phyloP scores from a whole-genome alignment of 2,329 filamentous ascomycete species.

The Metarhizium guizhouense region DNA sequence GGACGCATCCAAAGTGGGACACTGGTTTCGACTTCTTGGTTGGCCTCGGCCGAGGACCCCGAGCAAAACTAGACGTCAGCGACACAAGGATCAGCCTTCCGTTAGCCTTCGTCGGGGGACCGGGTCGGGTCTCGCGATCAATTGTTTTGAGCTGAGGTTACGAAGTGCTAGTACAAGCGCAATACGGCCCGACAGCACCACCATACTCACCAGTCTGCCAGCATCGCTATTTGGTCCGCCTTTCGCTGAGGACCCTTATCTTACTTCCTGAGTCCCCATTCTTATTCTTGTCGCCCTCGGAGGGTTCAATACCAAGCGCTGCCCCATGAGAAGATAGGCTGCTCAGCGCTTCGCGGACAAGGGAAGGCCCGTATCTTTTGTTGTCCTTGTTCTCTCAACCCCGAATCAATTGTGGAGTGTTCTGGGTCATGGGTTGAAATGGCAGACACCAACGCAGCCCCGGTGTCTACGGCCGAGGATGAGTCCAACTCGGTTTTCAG shows the following conservation, averaged over 20 bases:
- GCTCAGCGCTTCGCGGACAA: background rate
- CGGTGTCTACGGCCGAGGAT: slow-evolving; percentile 23
- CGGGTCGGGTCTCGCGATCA: no score
- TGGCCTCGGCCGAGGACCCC: background rate
- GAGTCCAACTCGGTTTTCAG: slow-evolving; percentile 26
- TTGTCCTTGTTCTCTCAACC: background rate
- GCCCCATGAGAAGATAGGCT: background rate
- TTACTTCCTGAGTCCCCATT: background rate
- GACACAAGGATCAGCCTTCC: background rate
- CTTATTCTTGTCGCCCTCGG: background rate
- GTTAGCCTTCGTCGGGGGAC: background rate
- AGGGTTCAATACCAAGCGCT: background rate
- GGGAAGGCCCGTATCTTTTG: background rate
- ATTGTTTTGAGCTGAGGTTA: background rate
- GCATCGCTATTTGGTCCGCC: background rate
- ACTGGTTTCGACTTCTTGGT: background rate
- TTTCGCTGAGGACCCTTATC: background rate
- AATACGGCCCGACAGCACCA: background rate
- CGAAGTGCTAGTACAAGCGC: background rate
- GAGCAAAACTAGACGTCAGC: background rate
- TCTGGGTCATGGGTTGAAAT: slow-evolving; percentile 6
- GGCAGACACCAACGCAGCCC: slow-evolving; percentile 8
- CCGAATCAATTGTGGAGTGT: slow-evolving; percentile 3
- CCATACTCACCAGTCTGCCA: background rate
- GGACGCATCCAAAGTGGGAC: background rate